Conservation (phyloP, 108 stramenopile species). For the Stephanodiscus minutulus region DNA sequence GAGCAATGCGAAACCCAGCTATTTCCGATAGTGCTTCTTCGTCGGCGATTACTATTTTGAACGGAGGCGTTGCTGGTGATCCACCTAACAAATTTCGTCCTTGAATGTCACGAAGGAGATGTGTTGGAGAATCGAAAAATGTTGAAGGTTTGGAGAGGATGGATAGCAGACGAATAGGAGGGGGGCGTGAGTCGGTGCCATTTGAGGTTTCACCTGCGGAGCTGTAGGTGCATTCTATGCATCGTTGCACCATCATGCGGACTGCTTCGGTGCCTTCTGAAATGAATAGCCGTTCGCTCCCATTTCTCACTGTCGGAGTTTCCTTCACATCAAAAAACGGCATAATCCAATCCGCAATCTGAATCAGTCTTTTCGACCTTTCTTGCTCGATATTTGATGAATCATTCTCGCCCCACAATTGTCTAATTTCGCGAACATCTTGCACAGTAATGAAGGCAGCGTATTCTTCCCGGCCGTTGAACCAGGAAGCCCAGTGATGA, state of each 20-base stretch:
- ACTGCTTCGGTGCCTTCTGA: slow-evolving; percentile 81
- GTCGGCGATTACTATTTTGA: slow-evolving; percentile 60
- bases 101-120: slow-evolving; percentile 42
- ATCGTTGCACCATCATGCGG: slow-evolving; percentile 69
- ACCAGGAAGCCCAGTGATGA: slow-evolving; percentile 19
- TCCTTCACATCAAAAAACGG: slow-evolving; percentile 55
- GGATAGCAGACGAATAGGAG: slow-evolving; percentile 51
- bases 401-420: slow-evolving; percentile 10
- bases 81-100: slow-evolving; percentile 15
- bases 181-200: background rate
- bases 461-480: slow-evolving; percentile 33
- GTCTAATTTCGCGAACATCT: slow-evolving; percentile 40
- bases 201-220: background rate
- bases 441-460: slow-evolving; percentile 32
- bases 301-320: slow-evolving; percentile 14
- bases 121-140: slow-evolving; percentile 49
- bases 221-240: background rate
- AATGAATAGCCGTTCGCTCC: slow-evolving; percentile 53
- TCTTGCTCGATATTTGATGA: background rate
- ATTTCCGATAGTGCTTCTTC: slow-evolving; percentile 60
- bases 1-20: slow-evolving; percentile 64
- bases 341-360: slow-evolving; percentile 43
- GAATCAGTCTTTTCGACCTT: slow-evolving; percentile 17
- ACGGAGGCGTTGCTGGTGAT: slow-evolving; percentile 28
- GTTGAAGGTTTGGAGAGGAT: slow-evolving; percentile 68